These are phyloP conservation scores for Russula emetica DNA, from an alignment of 768 basidiomycete species.

Conservation along the genomic window DNA sequence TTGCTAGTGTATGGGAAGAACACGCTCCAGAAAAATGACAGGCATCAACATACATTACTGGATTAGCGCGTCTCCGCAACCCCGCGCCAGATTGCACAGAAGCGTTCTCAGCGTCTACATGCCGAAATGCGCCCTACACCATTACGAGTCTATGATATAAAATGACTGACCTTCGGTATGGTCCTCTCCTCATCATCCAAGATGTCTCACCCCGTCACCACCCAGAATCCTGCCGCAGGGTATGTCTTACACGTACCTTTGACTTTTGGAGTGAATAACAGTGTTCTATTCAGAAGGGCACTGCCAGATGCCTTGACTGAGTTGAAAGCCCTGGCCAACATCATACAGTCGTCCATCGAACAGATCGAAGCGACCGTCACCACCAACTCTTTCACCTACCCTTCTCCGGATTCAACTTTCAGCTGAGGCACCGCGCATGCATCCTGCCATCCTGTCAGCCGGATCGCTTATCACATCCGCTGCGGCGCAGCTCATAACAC, in stretches of 20 bases:
- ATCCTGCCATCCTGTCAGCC: slow-evolving; percentile 6
- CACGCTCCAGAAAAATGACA: too few relatives aligned
- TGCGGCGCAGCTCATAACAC: slow-evolving; percentile 9
- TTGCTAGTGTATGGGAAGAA: too few relatives aligned
- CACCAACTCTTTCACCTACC: slow-evolving; percentile 5
- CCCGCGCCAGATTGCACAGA: too few relatives aligned
- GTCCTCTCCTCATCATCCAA: background rate
- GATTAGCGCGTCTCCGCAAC: too few relatives aligned
- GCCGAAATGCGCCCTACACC: too few relatives aligned
- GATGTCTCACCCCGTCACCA: background rate
- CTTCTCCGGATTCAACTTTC: background rate
- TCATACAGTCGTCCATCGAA: slow-evolving; percentile 16
- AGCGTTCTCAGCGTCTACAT: too few relatives aligned
- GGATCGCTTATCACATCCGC: slow-evolving; percentile 15
- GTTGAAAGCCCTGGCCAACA: slow-evolving; percentile 2
- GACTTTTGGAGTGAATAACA: background rate
- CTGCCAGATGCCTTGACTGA: background rate
- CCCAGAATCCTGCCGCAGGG: background rate
- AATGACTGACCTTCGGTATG: too few relatives aligned
- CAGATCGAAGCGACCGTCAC: background rate
- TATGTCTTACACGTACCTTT: background rate
- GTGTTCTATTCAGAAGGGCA: background rate
- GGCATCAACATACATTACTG: too few relatives aligned
- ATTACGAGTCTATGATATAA: too few relatives aligned
- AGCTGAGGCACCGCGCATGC: slow-evolving; percentile 9